Conservation (phyloP, 345 rosid genomes). For the Bruguiera gymnorhiza region DNA sequence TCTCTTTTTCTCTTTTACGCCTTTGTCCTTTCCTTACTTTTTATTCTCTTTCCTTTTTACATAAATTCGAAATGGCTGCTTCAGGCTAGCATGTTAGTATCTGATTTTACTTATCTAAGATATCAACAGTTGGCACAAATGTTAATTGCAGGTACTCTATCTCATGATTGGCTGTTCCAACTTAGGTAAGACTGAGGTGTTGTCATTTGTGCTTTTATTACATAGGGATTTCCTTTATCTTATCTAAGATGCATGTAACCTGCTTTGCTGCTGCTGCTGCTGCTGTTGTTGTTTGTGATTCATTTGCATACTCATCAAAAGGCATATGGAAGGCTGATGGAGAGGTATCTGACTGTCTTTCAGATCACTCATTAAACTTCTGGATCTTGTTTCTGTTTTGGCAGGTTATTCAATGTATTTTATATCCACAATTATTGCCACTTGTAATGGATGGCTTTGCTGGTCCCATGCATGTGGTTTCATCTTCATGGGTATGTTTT, state of each 20-base stretch:
- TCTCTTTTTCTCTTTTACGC: too few relatives aligned
- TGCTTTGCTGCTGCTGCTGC: too few relatives aligned
- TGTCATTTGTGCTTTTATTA: too few relatives aligned
- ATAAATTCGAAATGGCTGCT: too few relatives aligned
- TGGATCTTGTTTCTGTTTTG: conserved; percentile 5
- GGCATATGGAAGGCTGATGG: too few relatives aligned
- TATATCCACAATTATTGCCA: conserved; percentile 25
- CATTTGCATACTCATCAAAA: too few relatives aligned
- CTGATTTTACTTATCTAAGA: not conserved
- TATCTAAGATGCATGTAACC: too few relatives aligned
- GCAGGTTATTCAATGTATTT: conserved; percentile 40
- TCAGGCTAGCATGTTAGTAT: too few relatives aligned
- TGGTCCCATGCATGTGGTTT: conserved; percentile 43
- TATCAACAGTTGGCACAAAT: conserved; percentile 3
- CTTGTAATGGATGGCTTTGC: conserved; percentile 38
- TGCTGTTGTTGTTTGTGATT: too few relatives aligned
- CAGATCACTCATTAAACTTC: not conserved
- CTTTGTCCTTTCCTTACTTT: too few relatives aligned
- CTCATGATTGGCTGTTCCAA: conserved; percentile 44
- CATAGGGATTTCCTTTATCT: too few relatives aligned
- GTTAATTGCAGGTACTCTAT: conserved; percentile 39
- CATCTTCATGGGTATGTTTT: conserved; percentile 41
- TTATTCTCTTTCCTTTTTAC: too few relatives aligned
- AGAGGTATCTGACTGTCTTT: not conserved
- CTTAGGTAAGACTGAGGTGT: conserved; percentile 32